Evolutionary conservation across 768 basidiomycete species (phyloP).

Genomic region (Boletus tomentosulus): DNA sequence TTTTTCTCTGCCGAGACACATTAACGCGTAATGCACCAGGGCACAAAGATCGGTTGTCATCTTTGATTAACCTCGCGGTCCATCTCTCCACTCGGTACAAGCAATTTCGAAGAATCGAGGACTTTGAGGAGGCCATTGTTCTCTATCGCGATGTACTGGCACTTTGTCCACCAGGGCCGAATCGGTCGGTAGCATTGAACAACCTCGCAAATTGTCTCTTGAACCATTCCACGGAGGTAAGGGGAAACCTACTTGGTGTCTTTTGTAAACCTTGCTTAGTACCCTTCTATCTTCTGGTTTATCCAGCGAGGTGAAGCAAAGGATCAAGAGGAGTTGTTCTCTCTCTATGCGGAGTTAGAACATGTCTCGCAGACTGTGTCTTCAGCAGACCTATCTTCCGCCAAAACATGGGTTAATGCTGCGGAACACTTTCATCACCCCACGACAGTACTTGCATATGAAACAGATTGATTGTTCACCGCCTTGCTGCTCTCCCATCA

Average conservation of each 20-base stretch:
- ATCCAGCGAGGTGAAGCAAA: neutral
- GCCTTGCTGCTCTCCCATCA: neutral
- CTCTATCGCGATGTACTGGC: neutral
- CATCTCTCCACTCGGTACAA: slow-evolving; percentile 6
- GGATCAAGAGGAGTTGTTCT: neutral
- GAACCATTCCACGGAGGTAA: too few relatives aligned
- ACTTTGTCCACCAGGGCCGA: neutral
- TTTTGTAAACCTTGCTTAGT: too few relatives aligned
- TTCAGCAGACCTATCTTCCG: neutral
- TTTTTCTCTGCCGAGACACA: neutral
- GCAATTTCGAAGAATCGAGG: neutral
- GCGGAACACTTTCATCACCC: neutral
- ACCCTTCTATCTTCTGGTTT: too few relatives aligned
- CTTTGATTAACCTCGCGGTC: neutral
- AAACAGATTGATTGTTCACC: neutral
- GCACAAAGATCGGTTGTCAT: neutral
- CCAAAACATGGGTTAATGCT: neutral
- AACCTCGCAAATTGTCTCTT: too few relatives aligned
- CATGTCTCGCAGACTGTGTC: neutral
- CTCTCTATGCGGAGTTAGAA: neutral
- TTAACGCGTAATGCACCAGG: neutral
- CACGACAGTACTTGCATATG: neutral
- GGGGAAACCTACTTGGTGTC: too few relatives aligned
- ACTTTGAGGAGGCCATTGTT: slow-evolving; percentile 10
- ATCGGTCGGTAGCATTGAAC: neutral